These are phyloP conservation scores for Cyberlindnera petersonii DNA, from an alignment of 805 yeast genomes.

Conservation along the genomic window DNA sequence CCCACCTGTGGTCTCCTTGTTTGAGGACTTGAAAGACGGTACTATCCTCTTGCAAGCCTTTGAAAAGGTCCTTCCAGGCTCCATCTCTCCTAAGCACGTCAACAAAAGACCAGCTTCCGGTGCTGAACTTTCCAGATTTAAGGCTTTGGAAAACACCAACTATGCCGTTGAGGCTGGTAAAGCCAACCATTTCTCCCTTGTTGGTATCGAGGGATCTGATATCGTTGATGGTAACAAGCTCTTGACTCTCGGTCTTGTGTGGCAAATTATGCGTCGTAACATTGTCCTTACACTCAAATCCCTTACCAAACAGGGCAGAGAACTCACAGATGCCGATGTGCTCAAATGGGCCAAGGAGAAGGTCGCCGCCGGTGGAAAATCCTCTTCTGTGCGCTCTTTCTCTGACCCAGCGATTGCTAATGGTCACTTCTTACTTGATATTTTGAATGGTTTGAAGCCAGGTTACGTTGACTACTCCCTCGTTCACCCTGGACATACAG, in stretches of 20 bases:
- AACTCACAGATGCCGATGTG: conserved; percentile 79
- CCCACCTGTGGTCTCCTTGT: conserved; percentile 86
- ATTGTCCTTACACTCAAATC: conserved; percentile 78
- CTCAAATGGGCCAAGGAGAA: conserved; percentile 91
- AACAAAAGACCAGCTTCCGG: conserved; percentile 82
- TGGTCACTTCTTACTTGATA: conserved; percentile 83
- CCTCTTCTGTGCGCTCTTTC: conserved; percentile 72
- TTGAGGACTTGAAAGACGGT: conserved; percentile 95
- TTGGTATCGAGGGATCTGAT: conserved; percentile 97
- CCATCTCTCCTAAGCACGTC: conserved; percentile 72
- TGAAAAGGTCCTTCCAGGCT: conserved; percentile 93
- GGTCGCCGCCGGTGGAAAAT: conserved; percentile 81
- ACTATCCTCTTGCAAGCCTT: conserved; percentile 84
- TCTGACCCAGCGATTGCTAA: conserved; percentile 72
- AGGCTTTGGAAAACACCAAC: conserved; percentile 95
- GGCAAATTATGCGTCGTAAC: conserved; percentile 98
- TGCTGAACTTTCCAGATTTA: conserved; percentile 78
- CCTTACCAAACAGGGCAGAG: conserved; percentile 63
- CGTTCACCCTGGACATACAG: conserved; percentile 73
- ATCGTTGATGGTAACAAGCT: conserved; percentile 90
- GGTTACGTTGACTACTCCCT: conserved; percentile 96
- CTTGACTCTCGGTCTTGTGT: conserved; percentile 86
- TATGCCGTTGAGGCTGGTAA: conserved; percentile 97
- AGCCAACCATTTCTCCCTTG: conserved; percentile 86
- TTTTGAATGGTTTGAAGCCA: conserved; percentile 89